A percentile compares a stretch with the other conserved stretches of the same genome.
phyloP scores from a whole-genome alignment of 805 yeast species.

The Zygosaccharomyces bailii region DNA sequence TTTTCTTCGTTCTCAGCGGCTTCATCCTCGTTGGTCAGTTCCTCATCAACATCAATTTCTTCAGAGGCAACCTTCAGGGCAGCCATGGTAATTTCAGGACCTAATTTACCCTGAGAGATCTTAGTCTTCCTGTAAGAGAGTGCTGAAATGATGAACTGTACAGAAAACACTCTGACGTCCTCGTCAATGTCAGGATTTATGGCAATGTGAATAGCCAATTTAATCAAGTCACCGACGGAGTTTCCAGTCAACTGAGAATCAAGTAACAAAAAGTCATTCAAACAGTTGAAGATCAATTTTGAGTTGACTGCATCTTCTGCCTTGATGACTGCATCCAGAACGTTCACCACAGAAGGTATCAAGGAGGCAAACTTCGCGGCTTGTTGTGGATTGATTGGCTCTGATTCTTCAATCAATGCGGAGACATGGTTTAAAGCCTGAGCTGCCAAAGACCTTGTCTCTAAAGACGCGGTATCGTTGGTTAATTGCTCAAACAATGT shows the following conservation, averaged over 20 bases:
- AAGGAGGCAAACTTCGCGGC: constrained; percentile 55
- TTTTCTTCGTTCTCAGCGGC: constrained; percentile 93
- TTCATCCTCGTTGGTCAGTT: constrained; percentile 74
- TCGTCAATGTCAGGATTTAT: constrained; percentile 63
- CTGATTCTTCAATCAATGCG: constrained; percentile 59
- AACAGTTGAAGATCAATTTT: constrained; percentile 73
- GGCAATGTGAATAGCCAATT: constrained; percentile 73
- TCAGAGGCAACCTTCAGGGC: constrained; percentile 78
- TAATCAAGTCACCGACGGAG: constrained; percentile 62
- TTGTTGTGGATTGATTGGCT: constrained; percentile 45
- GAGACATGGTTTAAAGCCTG: constrained; percentile 70
- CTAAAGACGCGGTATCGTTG: constrained; percentile 58
- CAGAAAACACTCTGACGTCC: constrained; percentile 77
- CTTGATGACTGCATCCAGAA: constrained; percentile 68
- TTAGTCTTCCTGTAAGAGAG: constrained; percentile 78
- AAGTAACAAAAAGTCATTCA: constrained; percentile 71
- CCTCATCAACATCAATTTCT: constrained; percentile 73
- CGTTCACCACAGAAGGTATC: constrained; percentile 78
- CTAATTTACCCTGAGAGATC: constrained; percentile 74
- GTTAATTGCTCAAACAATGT: constrained; percentile 67
- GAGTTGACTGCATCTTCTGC: constrained; percentile 71
- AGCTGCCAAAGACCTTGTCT: constrained; percentile 78
- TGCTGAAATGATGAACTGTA: constrained; percentile 78
- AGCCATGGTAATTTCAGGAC: constrained; percentile 70
- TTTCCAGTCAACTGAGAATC: constrained; percentile 80